Evolutionary conservation across 129 eudicot species (phyloP).

Genomic region (Deinandra increscens): DNA sequence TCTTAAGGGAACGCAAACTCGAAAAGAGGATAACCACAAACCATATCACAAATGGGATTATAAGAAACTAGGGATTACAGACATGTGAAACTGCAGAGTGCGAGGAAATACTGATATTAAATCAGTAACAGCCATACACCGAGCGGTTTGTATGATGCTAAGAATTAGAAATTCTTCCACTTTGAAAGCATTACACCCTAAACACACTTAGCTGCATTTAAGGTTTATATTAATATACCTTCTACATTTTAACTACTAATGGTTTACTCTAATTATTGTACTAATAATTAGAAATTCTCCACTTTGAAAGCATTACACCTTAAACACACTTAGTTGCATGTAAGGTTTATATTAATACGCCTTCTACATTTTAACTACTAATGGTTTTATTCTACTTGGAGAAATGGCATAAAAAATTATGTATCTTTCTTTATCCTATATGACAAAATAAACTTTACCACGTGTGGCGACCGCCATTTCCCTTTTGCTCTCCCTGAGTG

Average conservation of each 20-base stretch:
- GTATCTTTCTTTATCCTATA: constrained; percentile 5
- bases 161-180: no score
- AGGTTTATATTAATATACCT: background rate
- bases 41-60: background rate
- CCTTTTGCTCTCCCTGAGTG: constrained; percentile 79
- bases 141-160: no score
- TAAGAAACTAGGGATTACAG: no score
- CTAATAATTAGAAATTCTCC: no score
- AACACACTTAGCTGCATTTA: background rate
- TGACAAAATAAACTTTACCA: constrained; percentile 40
- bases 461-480: constrained; percentile 86
- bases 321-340: background rate
- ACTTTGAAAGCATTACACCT: no score
- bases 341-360: background rate
- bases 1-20: no score
- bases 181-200: background rate
- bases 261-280: no score
- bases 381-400: constrained; percentile 5
- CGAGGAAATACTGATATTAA: no score
- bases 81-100: no score
- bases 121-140: no score
- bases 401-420: background rate
- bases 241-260: background rate
- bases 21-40: background rate
- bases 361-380: no score